Base-by-base conservation (phyloP, 371 early-diverging fungal genomes). In the Syncephalastrum sp. region DNA sequence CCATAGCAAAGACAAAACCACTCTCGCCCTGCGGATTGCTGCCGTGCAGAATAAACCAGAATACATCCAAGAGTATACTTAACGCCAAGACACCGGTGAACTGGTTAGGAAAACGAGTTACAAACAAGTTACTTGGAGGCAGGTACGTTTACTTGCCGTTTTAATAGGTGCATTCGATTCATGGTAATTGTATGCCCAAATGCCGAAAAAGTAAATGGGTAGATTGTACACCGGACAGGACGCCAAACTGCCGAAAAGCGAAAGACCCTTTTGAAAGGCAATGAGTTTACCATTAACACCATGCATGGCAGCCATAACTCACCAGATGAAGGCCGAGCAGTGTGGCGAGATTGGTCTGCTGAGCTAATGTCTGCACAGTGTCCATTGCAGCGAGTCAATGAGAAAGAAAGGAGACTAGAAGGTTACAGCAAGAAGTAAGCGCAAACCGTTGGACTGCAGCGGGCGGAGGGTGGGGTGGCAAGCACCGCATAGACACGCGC, bases 201-300 rank as follows among this genome's bases (percentile, higher is more conserved):
- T 73, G 15, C 77, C 80, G 49, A 79, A 79, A 47, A 79, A 74
- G 53, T 72, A 79, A 44, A 79, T 72, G 19, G 80, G 77, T 25
- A 76, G 63, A 49, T 79, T 79, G 54, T 79, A 79, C 12, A 66
- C 66, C 0, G 80, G 80, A 56, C 69, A 68, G 33, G 66, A 49
- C 21, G 80, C 68, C 54, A 79, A 45, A 23, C 69, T 63, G 41
- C 80, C 77, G 49, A 76, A 57, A 17, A 79, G 70, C 4, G 77
- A 66, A 29, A 79, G 57, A 0, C 69, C 67, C 80, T 79, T 53
- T 13, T 27, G 27, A 12, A 45, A 16, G n/a, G 25, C 16, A 16
- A 42, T 19, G 23, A 53, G 12, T 46, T 33, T 41, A 48, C 6
- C 38, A 14, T 0, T 3, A 43, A 25, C 2, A 45, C 45, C 21